Base-by-base conservation (phyloP, 2,329 filamentous ascomycete genomes). In the Xylariaceae sp. region DNA sequence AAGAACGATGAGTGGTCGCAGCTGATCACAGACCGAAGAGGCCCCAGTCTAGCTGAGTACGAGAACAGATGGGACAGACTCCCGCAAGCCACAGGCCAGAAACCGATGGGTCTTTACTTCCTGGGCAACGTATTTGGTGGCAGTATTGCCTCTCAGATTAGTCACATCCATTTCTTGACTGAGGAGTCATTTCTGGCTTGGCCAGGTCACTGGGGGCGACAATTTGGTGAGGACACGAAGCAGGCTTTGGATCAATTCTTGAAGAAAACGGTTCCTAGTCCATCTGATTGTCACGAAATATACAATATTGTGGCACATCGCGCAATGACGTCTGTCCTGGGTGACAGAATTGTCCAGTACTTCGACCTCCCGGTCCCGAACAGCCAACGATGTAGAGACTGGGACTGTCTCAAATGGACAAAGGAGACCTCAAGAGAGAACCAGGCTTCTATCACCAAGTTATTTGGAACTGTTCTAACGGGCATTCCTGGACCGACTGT, bases 291-390 rank as follows among this genome's bases (percentile, higher is more conserved):
- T 5, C 62, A 60, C 22, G 61, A 63, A 45, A 52, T 64, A 2
- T 66, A 66, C 47, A 62, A 60, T 15, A 42, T 59, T 18, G 45
- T 65, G 18, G 64, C 66, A 44, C 59, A 66, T 40, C 64, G 62
- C 2, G 57, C 63, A 15, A 56, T 57, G 12, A 49, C 49, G 3
- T 55, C 58, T n/a, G 51, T 57, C 6, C 39, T 66, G 11, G 62
- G 52, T 9, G 63, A 66, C 39, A 41, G 52, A 31, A 47, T 57
- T 15, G 35, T 62, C n/a, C 48, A 48, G 17, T 57, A 57, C 27
- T 52, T 61, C 15, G 44, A 42, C 30, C 48, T 66, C 7, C 51
- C 55, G 4, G 39, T 47, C 17, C 56, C 59, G 3, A 42, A 49
- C n/a, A 52, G 50, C 40, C 22, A 57, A 31, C 59, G 62, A 18